phyloP scores from a whole-genome alignment of 2,329 filamentous ascomycete genomes.

The Chrysosporium keratinophilum region DNA sequence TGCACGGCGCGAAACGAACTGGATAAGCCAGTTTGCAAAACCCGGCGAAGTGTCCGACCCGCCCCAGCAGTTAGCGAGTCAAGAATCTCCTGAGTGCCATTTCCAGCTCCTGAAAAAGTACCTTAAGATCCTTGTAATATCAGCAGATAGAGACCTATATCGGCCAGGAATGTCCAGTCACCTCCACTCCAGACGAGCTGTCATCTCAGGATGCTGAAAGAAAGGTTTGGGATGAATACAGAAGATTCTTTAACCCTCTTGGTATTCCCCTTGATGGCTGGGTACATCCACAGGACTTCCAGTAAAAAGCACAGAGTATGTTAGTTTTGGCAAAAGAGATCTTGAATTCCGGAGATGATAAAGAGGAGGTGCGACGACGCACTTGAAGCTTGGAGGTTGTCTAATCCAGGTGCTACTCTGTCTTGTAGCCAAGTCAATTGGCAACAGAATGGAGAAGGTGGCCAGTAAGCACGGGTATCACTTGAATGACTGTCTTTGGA shows the following conservation, averaged over 20 bases:
- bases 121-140: too few species aligned
- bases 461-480: too few species aligned
- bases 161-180: constrained; percentile 15
- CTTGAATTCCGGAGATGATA: constrained; percentile 14
- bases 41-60: constrained; percentile 23
- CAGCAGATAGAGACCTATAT: too few species aligned
- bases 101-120: too few species aligned
- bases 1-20: too few species aligned
- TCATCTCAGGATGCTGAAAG: constrained; percentile 16
- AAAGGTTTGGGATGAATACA: constrained; percentile 17
- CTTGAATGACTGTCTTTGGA: too few species aligned
- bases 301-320: constrained; percentile 17
- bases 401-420: constrained; percentile 5
- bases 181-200: constrained; percentile 15
- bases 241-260: constrained; percentile 15
- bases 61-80: constrained; percentile 14
- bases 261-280: constrained; percentile 18
- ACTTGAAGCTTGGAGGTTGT: constrained; percentile 18
- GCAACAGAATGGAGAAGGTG: too few species aligned
- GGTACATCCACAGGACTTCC: constrained; percentile 19
- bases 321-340: constrained; percentile 15
- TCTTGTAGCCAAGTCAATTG: too few species aligned
- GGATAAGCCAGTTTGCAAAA: background rate
- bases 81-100: too few species aligned
- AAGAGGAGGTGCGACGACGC: constrained; percentile 16